Evolutionary conservation across 768 basidiomycete genomes (phyloP).

Genomic region (Cyclocybe aegerita): DNA sequence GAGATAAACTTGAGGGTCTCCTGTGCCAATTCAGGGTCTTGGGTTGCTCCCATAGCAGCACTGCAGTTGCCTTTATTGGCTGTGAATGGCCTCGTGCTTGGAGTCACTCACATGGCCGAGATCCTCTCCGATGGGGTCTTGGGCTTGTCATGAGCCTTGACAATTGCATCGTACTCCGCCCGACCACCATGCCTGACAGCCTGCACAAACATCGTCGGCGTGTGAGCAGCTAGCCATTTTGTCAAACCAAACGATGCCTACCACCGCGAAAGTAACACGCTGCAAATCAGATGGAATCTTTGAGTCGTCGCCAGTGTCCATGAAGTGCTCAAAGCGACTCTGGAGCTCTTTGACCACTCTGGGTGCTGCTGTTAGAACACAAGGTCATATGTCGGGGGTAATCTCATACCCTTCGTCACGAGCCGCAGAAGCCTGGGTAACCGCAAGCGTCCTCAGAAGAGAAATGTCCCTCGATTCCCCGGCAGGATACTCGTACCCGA

Average conservation of each 20-base stretch:
- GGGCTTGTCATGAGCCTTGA: conserved; percentile 67
- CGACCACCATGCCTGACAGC: conserved; percentile 74
- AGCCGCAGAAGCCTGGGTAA: conserved; percentile 46
- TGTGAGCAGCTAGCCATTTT: neutral
- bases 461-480: conserved; percentile 67
- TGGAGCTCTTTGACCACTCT: conserved; percentile 78
- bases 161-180: conserved; percentile 72
- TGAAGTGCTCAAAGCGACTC: conserved; percentile 67
- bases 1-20: conserved; percentile 64
- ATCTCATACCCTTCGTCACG: conserved; percentile 25
- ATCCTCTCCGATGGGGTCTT: conserved; percentile 73
- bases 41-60: conserved; percentile 60
- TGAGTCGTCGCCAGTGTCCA: conserved; percentile 72
- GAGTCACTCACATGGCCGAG: conserved; percentile 59
- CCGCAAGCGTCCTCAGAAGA: conserved; percentile 73
- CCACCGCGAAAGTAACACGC: conserved; percentile 49
- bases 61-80: conserved; percentile 33
- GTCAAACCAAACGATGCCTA: conserved; percentile 25
- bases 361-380: conserved; percentile 6
- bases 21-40: conserved; percentile 54
- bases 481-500: conserved; percentile 75
- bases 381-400: neutral
- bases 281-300: conserved; percentile 81
- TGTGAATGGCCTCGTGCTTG: neutral
- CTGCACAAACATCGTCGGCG: conserved; percentile 27